These are phyloP conservation scores for Rubus idaeus DNA, from an alignment of 306 rosid species.

Conservation along the genomic window DNA sequence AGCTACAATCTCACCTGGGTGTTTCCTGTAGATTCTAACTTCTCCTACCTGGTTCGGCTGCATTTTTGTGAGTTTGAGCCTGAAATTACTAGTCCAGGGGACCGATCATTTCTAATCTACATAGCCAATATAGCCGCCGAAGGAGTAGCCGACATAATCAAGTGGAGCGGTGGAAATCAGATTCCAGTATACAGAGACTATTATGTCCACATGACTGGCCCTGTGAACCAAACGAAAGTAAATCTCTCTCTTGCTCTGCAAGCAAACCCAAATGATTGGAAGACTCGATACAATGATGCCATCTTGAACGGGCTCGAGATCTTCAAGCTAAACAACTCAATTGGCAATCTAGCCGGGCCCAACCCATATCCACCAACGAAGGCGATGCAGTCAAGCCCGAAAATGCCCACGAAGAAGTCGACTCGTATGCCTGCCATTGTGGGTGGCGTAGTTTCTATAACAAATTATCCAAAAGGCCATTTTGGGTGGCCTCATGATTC, in stretches of 20 bases:
- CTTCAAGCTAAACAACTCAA: neutral
- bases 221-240: neutral
- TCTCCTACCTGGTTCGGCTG: conserved; percentile 32
- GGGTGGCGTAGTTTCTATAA: neutral
- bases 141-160: rapidly evolving
- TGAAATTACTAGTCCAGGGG: no score
- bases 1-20: conserved; percentile 22
- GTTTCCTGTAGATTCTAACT: conserved; percentile 20
- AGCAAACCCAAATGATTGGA: neutral
- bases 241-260: neutral
- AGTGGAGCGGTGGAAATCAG: neutral
- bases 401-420: neutral
- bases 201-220: neutral
- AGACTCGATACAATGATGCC: neutral
- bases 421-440: neutral
- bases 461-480: no score
- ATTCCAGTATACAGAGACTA: conserved; percentile 24
- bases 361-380: neutral
- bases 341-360: neutral
- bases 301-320: conserved; percentile 31
- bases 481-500: no score
- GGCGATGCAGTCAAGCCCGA: neutral
- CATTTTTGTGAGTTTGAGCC: conserved; percentile 34
- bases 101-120: neutral
- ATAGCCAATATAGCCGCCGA: conserved; percentile 2